Evolutionary conservation across 768 basidiomycete species (phyloP), one percentile per base, ranked within the genome.

Genomic region (Podaxis sp.): DNA sequence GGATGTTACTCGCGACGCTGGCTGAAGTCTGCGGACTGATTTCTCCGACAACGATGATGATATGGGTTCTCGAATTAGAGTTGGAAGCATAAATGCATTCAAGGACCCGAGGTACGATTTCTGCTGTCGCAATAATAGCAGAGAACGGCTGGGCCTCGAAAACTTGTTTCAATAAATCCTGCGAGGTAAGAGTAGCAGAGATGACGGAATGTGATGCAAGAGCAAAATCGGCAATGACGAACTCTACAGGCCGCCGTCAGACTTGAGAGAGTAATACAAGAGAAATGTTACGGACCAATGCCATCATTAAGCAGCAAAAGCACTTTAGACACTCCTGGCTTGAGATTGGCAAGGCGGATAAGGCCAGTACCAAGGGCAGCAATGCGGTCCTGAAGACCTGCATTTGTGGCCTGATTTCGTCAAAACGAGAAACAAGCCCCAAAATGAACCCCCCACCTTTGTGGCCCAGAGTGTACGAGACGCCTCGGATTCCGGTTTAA

Each of bases 381-480:
- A n/a, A 86, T 80, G 49, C 90, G 87, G 67, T 87, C 85, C 74
- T 86, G 84, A 8, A 95, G 78, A 57, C 84, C 77, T 24, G 81
- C 75, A 66, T 94, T 94, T 51, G 88, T 90, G 65, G 93, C 87
- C 92, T 93, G 64, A 22, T 40, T 59, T 24, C 6, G 46, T 38
- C 55, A 49, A 38, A 62, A 52, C 24, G 55, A 24, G 25, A 27
- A 17, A 37, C n/a, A 47, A n/a, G 51, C n/a, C 29, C 50, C 56
- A 40, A 15, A 57, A 25, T 13, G 43, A 2, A 46, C 64, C 76
- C 15, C 57, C 43, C 59, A 91, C 92, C 75, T 87, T 88, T 50
- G 86, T 89, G 0, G 85, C 85, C 93, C 93, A 94, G 12, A 94
- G 80, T 0, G 89, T 91, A 40, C 91, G 82, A 6, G 86, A 80